Percentiles rank a stretch among this genome's conserved stretches.
Evolutionary conservation across 345 rosid species (phyloP).

Genomic region (Salix caprea): DNA sequence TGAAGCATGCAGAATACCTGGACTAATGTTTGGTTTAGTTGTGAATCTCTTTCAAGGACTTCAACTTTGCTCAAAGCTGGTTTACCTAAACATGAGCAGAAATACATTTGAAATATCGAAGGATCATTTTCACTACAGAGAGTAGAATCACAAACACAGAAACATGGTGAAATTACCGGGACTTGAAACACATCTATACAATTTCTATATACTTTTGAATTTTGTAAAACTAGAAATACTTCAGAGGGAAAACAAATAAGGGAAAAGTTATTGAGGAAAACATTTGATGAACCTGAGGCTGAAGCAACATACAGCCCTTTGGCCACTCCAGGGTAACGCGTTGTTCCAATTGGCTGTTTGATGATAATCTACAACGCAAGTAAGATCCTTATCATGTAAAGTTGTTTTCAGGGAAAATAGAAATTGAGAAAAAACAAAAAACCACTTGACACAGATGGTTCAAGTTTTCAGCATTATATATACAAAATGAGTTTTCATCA

Average conservation of each 20-base stretch:
- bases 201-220: not conserved
- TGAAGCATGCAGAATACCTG: constrained; percentile 42
- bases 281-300: constrained; percentile 45
- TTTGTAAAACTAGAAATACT: not conserved
- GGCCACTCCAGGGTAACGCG: constrained; percentile 73
- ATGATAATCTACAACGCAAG: constrained; percentile 48
- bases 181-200: not conserved
- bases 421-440: not conserved
- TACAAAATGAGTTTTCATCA: not conserved
- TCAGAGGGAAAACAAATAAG: not conserved
- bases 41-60: constrained; percentile 62
- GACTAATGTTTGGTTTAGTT: constrained; percentile 47
- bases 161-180: not conserved
- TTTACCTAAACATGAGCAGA: constrained; percentile 39
- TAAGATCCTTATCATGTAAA: not conserved
- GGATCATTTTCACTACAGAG: not conserved
- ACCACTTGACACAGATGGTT: not conserved
- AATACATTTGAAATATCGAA: not conserved
- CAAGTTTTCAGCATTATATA: not conserved
- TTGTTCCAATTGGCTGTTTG: constrained; percentile 68
- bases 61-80: constrained; percentile 70
- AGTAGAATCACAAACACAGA: not conserved
- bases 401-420: not conserved
- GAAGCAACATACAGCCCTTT: constrained; percentile 85
- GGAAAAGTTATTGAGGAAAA: not conserved